A percentile compares a stretch with the other conserved stretches of the same genome.
phyloP scores from a whole-genome alignment of 2,329 filamentous ascomycete genomes.

The Colletotrichum kahawae region DNA sequence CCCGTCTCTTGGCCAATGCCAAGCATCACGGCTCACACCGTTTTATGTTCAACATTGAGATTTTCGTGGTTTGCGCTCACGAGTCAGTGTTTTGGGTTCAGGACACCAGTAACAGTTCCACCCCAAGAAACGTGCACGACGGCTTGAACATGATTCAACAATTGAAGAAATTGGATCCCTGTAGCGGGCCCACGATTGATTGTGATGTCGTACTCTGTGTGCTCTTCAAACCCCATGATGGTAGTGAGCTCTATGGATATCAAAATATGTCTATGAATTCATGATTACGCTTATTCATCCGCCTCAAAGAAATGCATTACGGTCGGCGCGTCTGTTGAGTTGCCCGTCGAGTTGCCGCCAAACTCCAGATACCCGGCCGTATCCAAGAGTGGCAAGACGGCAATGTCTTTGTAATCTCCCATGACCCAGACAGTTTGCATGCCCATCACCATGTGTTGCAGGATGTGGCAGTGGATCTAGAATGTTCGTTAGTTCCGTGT shows the following conservation, averaged over 20 bases:
- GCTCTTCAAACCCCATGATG: background rate
- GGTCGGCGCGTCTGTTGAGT: slow-evolving; percentile 25
- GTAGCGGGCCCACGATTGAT: background rate
- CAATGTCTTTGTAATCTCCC: slow-evolving; percentile 27
- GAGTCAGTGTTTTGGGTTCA: background rate
- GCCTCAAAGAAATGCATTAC: slow-evolving; percentile 13
- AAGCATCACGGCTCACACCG: background rate
- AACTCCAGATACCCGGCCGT: slow-evolving; percentile 46
- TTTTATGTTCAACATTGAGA: background rate
- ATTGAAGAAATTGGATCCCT: background rate
- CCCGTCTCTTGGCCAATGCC: background rate
- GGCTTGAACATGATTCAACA: background rate
- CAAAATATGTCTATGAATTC: background rate
- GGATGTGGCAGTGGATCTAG: slow-evolving; percentile 61
- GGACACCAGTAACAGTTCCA: background rate
- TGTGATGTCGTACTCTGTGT: background rate
- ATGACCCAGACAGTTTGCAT: slow-evolving; percentile 33
- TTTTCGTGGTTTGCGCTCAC: background rate
- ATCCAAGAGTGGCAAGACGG: slow-evolving; percentile 32
- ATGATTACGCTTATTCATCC: background rate
- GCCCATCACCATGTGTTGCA: slow-evolving; percentile 64
- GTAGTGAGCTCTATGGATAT: background rate
- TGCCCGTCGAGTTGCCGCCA: slow-evolving; percentile 52
- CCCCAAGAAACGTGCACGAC: background rate
- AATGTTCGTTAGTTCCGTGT: background rate